Base-by-base conservation (phyloP, 1,284 basidiomycete species). In the Vanrija sp. region DNA sequence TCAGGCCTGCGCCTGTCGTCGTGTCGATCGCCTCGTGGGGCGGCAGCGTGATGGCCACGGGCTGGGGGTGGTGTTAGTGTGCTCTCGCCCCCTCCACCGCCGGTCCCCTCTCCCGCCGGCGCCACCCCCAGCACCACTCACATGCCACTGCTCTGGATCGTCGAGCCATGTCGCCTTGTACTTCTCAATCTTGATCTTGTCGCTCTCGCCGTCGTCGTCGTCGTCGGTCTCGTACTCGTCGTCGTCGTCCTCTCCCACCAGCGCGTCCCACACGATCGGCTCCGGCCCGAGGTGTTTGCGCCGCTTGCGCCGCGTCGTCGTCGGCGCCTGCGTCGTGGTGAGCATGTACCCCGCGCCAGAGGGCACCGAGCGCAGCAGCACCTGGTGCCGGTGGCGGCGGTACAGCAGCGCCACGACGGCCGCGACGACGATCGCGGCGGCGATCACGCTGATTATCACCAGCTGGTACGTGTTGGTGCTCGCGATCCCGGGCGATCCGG, bases 391-490 rank as follows among this genome's bases (percentile, higher is more conserved):
- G 7, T 53, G 51, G 23, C 64, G 51, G 40, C 65, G 58, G 46
- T 56, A 58, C 40, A 65, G 48, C 49, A 67, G 38, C 6, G 57
- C 55, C n/a, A 61, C 40, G 23, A 67, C 53, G n/a, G 47, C 60
- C 5, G 55, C 60, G 21, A 58, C 49, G 42, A 68, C 53, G 10
- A 68, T 57, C 16, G 56, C 64, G 39, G 58, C 62, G 9, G 64
- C 63, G 12, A 68, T 62, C 14, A 68, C 49, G 23, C 65, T 65
- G 42, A 68, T 62, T 14, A 68, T 61, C 40, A 66, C 57, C 15
- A 61, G 58, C 49, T 68, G 67, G 46, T 65, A 66, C 26, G 61
- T 64, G 21, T 43, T 42, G 15, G 49, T 21, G 34, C 9, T 48
- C 12, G 12, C 34, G 10, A 40, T 8, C 28, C 34, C 34, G 10